Percentiles rank a stretch among this genome's conserved stretches.
phyloP scores from a whole-genome alignment of 768 basidiomycete species.

The Termitomyces sp. region DNA sequence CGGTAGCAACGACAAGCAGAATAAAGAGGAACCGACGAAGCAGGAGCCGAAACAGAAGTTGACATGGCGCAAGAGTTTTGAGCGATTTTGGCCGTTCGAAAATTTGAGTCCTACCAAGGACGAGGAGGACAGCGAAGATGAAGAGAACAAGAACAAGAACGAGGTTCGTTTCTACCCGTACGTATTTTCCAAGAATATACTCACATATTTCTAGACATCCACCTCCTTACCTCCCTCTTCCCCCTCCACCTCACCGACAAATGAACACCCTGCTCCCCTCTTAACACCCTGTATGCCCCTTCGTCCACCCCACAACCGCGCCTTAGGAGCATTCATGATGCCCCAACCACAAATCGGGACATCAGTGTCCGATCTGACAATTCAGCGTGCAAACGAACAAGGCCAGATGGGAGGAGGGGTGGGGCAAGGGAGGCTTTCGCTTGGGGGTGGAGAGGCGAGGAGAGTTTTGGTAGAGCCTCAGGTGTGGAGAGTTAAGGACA shows the following conservation, averaged over 20 bases:
- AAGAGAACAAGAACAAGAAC: constrained; percentile 8
- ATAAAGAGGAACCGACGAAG: constrained; percentile 6
- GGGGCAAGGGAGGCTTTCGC: constrained; percentile 31
- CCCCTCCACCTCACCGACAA: constrained; percentile 1
- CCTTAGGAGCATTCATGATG: constrained; percentile 51
- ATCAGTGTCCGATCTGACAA: neutral
- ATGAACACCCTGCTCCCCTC: constrained; percentile 21
- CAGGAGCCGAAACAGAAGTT: constrained; percentile 28
- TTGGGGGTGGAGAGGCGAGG: constrained; percentile 44
- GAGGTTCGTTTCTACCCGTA: constrained; percentile 8
- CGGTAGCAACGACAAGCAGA: constrained; percentile 11
- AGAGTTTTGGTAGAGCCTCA: constrained; percentile 38
- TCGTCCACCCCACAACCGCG: constrained; percentile 16
- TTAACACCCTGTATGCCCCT: constrained; percentile 26
- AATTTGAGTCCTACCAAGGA: constrained; percentile 21
- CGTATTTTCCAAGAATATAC: neutral
- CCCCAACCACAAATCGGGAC: constrained; percentile 35
- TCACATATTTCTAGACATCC: neutral
- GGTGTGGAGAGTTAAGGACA: constrained; percentile 56
- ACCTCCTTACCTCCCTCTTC: neutral
- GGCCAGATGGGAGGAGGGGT: neutral
- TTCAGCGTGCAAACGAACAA: neutral
- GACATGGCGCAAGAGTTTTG: constrained; percentile 42
- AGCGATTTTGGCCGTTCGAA: constrained; percentile 40
- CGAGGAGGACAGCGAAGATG: constrained; percentile 13